A percentile compares a stretch with the other conserved stretches of the same genome.
phyloP scores from a whole-genome alignment of 169 alveolate species.

The Nephromyces sp. region DNA sequence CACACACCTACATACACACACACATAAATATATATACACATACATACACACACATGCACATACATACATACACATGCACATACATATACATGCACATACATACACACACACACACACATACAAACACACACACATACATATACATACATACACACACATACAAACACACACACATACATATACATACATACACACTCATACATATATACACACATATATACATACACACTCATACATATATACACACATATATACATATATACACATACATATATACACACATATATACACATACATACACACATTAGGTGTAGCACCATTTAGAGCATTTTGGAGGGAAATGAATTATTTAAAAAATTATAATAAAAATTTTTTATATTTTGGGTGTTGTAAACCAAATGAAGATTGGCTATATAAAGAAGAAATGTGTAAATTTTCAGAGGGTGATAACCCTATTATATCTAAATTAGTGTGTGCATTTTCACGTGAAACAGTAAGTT shows the following conservation, averaged over 20 bases:
- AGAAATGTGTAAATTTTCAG: background rate
- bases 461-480: slow-evolving; percentile 12
- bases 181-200: no score
- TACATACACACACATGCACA: background rate
- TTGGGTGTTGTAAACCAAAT: slow-evolving; percentile 1
- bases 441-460: background rate
- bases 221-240: background rate
- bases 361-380: background rate
- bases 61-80: background rate
- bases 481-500: slow-evolving; percentile 2
- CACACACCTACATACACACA: no score
- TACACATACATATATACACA: background rate
- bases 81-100: background rate
- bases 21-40: background rate
- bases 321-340: slow-evolving; percentile 7
- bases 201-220: background rate
- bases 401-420: slow-evolving; percentile 5
- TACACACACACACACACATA: no score
- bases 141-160: no score
- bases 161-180: no score
- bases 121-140: no score
- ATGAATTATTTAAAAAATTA: background rate
- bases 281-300: background rate
- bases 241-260: background rate
- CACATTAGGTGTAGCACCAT: slow-evolving; percentile 18